Base-by-base conservation (phyloP, 768 basidiomycete species). In the Pisolithus orientalis region DNA sequence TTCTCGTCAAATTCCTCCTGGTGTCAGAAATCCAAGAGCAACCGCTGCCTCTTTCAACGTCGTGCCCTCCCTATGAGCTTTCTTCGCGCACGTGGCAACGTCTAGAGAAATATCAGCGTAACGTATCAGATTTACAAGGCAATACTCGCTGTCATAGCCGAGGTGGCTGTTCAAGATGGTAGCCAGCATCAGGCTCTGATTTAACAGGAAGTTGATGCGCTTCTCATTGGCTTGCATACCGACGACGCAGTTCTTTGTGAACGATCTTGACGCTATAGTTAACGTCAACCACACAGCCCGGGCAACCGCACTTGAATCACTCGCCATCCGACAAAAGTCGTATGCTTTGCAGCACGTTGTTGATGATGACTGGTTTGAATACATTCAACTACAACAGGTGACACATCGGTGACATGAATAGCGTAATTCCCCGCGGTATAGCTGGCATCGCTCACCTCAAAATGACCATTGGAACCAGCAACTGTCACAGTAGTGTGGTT, bases 351-450 rank as follows among this genome's bases (percentile, higher is more conserved):
- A 98, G 75, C 29, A 99, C 88, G 70, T 96, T 98, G 77, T 94
- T 96, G 72, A 95, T 95, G 62, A 98, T 88, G 55, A 98, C 93
- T 44, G 96, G 96, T 75, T 99, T 99, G 79, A 97, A 99, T 14
- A 98, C 96, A 71, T 99, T 99, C 64, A 99, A 73, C 91, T 94
- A 44, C n/a, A 37, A 3, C 56, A 37, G 29, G 48, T 34, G 17
- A 40, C n/a, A 29, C 34, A 53, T 46, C 44, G 9, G 31, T 32
- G 31, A 50, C 34, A 51, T 56, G 47, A 56, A 25, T 52, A 37
- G 50, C 49, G 24, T 44, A 39, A 48, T 54, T n/a, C 45, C 51
- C 27, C 38, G 51, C 24, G 46, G 37, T 48, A 14, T 53, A 47
- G 34, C 10, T n/a, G 17, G 37, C 43, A n/a, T 47, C 11, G 64